Evolutionary conservation across 2,329 filamentous ascomycete species (phyloP).

Genomic region (Daldinia sp.): DNA sequence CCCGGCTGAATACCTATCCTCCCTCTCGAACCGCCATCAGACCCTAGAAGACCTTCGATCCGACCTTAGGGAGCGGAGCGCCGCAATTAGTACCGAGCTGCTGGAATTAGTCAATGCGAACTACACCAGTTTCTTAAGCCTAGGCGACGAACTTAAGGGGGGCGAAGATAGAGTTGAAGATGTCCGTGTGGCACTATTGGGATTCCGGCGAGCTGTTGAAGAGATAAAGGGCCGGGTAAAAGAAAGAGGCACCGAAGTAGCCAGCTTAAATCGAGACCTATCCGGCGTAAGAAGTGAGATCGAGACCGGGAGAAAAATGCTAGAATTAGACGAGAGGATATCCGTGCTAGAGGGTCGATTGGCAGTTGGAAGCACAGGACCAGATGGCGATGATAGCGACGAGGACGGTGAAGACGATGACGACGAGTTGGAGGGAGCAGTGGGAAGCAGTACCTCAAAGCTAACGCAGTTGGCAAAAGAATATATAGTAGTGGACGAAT

Average conservation of each 20-base stretch:
- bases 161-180: conserved; percentile 94
- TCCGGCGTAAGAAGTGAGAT: conserved; percentile 72
- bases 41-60: conserved; percentile 92
- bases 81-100: conserved; percentile 84
- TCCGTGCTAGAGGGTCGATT: conserved; percentile 73
- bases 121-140: conserved; percentile 88
- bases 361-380: conserved; percentile 61
- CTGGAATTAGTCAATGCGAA: conserved; percentile 96
- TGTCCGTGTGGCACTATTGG: conserved; percentile 85
- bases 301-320: conserved; percentile 69
- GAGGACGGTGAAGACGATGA: conserved; percentile 56
- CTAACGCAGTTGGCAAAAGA: conserved; percentile 61
- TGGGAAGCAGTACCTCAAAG: conserved; percentile 62
- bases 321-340: conserved; percentile 75
- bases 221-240: conserved; percentile 76
- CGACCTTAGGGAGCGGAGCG: conserved; percentile 84
- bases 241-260: conserved; percentile 72
- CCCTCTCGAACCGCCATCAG: conserved; percentile 88
- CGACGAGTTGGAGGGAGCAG: conserved; percentile 51
- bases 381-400: conserved; percentile 51
- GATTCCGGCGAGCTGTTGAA: conserved; percentile 85
- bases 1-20: conserved; percentile 82
- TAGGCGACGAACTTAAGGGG: conserved; percentile 84
- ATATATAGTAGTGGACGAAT: conserved; percentile 57
- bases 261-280: conserved; percentile 73